Base-by-base conservation (phyloP, 495 filamentous ascomycete species). In the Penicillium riverlandense region DNA sequence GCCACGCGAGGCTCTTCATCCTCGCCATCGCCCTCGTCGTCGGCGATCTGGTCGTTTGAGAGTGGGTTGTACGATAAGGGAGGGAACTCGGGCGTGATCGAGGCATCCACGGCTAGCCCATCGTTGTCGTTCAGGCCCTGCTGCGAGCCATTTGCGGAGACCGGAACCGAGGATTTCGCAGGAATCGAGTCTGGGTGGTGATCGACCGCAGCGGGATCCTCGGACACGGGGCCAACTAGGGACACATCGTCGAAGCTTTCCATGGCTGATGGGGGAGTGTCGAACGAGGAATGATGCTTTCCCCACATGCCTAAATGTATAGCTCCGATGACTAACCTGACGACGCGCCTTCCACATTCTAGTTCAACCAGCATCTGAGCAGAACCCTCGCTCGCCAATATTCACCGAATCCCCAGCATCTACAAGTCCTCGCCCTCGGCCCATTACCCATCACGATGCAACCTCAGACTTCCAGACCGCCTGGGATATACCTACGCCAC, bases 1-100 rank as follows among this genome's bases (percentile, higher is more conserved):
- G 67, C 70, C 11, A 67, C 45, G 6, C 47, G 58, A 11, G 69
- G 67, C 36, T 73, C 69, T 37, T 71, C 70, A 41, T 71, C 66
- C 37, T 61, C 66, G 12, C 55, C 63, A 15, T 65, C 62, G 1
- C 44, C 55, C 12, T 45, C 59, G 29, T 61, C 60, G 16, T 60
- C 55, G 40, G 49, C 51, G 8, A 61, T 59, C 9, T 52, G 50
- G 14, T 48, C 46, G 5, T 48, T 49, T 4, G 55, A 44, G 1
- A 58, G 52, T 9, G 58, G 47, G 34, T 57, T 58, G 36, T 54
- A 68, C 4, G 60, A 28, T 1, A 56, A 38, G 8, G 57, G 49
- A 9, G 49, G 30, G 34, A 58, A 63, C 7, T 51, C 57, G 9
- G 56, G 57, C 9, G 49, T 30, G 11, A 44, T 44, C 13, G 49